Evolutionary conservation across 441 rosid species (phyloP), one percentile per base, ranked within the genome.

Genomic region (Erysimum pusillum): DNA sequence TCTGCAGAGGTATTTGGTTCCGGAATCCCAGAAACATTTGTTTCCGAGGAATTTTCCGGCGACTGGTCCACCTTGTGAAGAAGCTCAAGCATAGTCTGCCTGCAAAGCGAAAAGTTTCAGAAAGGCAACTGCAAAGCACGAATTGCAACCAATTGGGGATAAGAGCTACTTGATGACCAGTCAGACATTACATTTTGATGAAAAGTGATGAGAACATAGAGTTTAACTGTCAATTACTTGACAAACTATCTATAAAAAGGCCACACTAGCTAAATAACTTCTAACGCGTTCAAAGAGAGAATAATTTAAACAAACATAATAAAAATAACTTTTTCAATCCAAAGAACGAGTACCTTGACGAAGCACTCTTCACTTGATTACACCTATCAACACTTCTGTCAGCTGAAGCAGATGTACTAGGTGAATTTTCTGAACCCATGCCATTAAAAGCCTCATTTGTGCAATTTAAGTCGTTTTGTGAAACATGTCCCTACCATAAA

Each of bases 61-160:
- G 91, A 77, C 57, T 83, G 93, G 79, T 91, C 90, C 76, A 92
- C 90, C 87, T 90, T 92, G 77, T 91, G 84, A 80, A 91, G 86
- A 71, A 90, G 92, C 86, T 92, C 96, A 73, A 89, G 88, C 96
- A 92, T 89, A 74, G 89, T 86, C 82, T 89, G 89, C 79, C 95
- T 94, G 88, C 82, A 73, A 45, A 58, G 45, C 52, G 49, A 38
- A 57, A 65, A 54, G 53, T 32, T 14, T 63, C 57, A 70, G 64
- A 60, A 36, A 38, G 35, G 52, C 18, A 25, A 70, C 22, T 36
- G 60, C 36, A 59, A 36, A 65, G n/a, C 75, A 69, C 63, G 7
- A 34, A 46, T 25, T 73, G 13, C 53, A 63, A 31, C 36, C 62
- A 63, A 59, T 9, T 41, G 46, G 54, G 52, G 41, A 20, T 10